Percentiles rank a stretch among this genome's conserved stretches.
phyloP scores from a whole-genome alignment of 352 stramenopile species.

The Pythium aphanidermatum region DNA sequence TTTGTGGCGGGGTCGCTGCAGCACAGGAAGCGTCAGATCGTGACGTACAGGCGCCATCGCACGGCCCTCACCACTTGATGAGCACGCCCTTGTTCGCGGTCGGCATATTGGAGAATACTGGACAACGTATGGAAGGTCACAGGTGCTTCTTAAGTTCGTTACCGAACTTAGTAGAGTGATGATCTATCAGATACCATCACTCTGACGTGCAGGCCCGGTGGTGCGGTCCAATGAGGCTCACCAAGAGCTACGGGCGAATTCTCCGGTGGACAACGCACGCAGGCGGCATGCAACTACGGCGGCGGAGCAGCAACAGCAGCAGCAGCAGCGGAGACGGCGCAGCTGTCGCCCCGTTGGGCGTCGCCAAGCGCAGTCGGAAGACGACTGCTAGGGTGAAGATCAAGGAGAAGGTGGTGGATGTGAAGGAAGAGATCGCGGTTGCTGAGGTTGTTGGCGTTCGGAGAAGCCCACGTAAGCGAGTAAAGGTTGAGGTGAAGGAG shows the following conservation, averaged over 20 bases:
- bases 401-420: slow-evolving; percentile 9
- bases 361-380: slow-evolving; percentile 2
- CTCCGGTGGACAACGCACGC: slow-evolving; percentile 1
- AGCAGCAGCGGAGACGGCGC: too few species aligned
- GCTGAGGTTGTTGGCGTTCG: not conserved
- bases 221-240: slow-evolving; percentile 3
- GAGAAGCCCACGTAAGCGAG: slow-evolving; percentile 1
- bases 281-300: slow-evolving; percentile 32
- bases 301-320: slow-evolving; percentile 16
- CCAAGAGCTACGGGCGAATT: slow-evolving; percentile 19
- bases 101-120: slow-evolving; percentile 34
- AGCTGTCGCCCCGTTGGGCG: too few species aligned
- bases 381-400: not conserved
- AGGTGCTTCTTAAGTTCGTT: slow-evolving; percentile 18
- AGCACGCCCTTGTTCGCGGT: slow-evolving; percentile 82
- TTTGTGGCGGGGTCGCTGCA: slow-evolving; percentile 76
- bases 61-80: slow-evolving; percentile 78
- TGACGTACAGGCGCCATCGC: not conserved
- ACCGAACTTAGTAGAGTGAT: slow-evolving; percentile 10
- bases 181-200: not conserved
- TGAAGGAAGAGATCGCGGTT: slow-evolving; percentile 8
- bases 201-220: slow-evolving; percentile 4
- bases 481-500: slow-evolving; percentile 17
- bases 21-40: slow-evolving; percentile 3
- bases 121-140: not conserved